A percentile compares a stretch with the other conserved stretches of the same genome.
Conservation (phyloP, 306 rosid species). For the Vachellia pachyceras region DNA sequence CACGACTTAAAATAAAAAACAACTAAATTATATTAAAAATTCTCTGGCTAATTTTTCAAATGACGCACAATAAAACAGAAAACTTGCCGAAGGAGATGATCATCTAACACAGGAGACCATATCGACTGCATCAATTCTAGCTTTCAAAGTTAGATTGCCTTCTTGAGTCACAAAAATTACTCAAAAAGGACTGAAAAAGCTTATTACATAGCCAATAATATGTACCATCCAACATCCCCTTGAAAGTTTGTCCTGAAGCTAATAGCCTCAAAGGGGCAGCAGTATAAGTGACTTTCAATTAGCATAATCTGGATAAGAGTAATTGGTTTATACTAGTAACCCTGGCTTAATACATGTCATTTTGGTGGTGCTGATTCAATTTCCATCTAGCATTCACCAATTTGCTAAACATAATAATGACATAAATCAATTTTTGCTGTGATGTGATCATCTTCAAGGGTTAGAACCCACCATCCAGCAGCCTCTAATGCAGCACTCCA, state of each 20-base stretch:
- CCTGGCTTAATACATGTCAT: conserved; percentile 24
- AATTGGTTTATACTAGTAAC: conserved; percentile 16
- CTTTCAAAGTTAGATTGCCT: neutral
- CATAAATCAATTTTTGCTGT: conserved; percentile 43
- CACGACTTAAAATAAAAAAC: neutral
- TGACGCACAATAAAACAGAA: neutral
- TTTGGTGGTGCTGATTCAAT: conserved; percentile 41
- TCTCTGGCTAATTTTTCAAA: conserved; percentile 1
- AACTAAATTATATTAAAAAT: no score
- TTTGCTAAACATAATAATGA: conserved; percentile 43
- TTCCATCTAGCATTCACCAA: conserved; percentile 36
- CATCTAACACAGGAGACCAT: conserved; percentile 26
- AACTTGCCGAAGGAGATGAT: neutral
- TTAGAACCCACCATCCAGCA: conserved; percentile 58
- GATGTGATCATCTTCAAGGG: conserved; percentile 41
- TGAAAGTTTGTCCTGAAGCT: conserved; percentile 40
- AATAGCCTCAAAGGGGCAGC: conserved; percentile 35
- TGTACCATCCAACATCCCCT: conserved; percentile 27
- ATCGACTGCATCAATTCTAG: conserved; percentile 18
- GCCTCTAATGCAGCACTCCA: conserved; percentile 45
- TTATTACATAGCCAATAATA: conserved; percentile 41
- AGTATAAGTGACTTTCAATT: conserved; percentile 38
- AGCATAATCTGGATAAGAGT: conserved; percentile 37
- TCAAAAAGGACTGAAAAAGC: conserved; percentile 21
- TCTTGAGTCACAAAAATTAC: conserved; percentile 28